Conservation (phyloP, 768 basidiomycete genomes). For the Rhodosporidiobolus sp. region DNA sequence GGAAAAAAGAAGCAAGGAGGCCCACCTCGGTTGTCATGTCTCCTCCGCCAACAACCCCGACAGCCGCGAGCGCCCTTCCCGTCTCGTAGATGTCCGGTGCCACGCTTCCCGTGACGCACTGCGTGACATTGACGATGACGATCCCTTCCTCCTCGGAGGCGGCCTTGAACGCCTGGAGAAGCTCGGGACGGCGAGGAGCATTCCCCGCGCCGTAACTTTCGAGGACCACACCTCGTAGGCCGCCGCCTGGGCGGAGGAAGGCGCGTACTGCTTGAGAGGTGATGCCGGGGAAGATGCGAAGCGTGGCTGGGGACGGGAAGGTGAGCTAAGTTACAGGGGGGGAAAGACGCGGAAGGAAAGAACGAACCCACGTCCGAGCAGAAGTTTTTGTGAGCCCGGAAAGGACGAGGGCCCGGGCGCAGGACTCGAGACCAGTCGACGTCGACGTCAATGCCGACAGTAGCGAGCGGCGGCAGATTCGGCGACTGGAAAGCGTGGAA, state of each 20-base stretch:
- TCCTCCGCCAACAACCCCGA: conserved; percentile 76
- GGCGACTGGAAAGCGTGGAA: conserved; percentile 36
- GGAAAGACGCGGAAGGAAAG: neutral
- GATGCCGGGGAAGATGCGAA: conserved; percentile 41
- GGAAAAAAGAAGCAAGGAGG: neutral
- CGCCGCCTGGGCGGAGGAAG: conserved; percentile 60
- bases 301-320: conserved; percentile 32
- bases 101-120: conserved; percentile 82
- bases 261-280: conserved; percentile 60
- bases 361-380: conserved; percentile 72
- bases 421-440: conserved; percentile 87
- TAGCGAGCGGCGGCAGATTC: conserved; percentile 30
- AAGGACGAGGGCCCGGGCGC: conserved; percentile 71
- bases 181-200: conserved; percentile 74
- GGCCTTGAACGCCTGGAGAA: conserved; percentile 70
- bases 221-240: conserved; percentile 68
- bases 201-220: conserved; percentile 93
- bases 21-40: conserved; percentile 95
- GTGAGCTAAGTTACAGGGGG: neutral
- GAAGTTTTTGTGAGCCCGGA: conserved; percentile 83
- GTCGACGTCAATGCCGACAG: conserved; percentile 80
- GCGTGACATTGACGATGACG: conserved; percentile 85
- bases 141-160: conserved; percentile 78
- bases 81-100: conserved; percentile 73
- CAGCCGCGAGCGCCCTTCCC: conserved; percentile 59